Evolutionary conservation across 1,139 yeast species (phyloP).

Genomic region (Hansenula lynferdii): DNA sequence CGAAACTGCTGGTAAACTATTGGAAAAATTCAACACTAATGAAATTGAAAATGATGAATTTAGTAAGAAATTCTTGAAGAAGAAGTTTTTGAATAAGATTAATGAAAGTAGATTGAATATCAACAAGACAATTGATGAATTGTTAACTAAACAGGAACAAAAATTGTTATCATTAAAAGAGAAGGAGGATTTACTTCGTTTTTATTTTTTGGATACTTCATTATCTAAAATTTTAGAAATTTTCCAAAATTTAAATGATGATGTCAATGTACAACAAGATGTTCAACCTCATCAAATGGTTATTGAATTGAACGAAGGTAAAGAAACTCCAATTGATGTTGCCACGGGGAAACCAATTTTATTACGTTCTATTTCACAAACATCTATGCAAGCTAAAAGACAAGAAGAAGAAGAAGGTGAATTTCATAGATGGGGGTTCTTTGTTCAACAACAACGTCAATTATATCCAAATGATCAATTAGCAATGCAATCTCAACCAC

Average conservation of each 20-base stretch:
- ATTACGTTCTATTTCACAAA: slow-evolving; percentile 58
- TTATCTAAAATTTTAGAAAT: slow-evolving; percentile 59
- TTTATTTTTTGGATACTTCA: slow-evolving; percentile 61
- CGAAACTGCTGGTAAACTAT: slow-evolving; percentile 60
- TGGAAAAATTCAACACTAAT: slow-evolving; percentile 30
- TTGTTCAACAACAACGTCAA: slow-evolving; percentile 55
- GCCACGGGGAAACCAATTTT: slow-evolving; percentile 69
- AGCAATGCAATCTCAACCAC: slow-evolving; percentile 1
- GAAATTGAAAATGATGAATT: slow-evolving; percentile 29
- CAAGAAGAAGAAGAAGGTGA: slow-evolving; percentile 93
- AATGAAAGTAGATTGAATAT: slow-evolving; percentile 50
- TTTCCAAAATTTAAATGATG: slow-evolving; percentile 36
- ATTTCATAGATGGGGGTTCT: slow-evolving; percentile 77
- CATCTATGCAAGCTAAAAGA: slow-evolving; percentile 62
- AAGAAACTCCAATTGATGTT: slow-evolving; percentile 54
- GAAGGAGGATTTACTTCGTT: slow-evolving; percentile 62
- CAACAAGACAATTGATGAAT: slow-evolving; percentile 53
- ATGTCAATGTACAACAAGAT: slow-evolving; percentile 23
- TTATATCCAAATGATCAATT: slow-evolving; percentile 28
- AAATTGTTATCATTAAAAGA: slow-evolving; percentile 59
- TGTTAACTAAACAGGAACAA: slow-evolving; percentile 52
- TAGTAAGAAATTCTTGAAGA: slow-evolving; percentile 32
- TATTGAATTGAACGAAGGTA: slow-evolving; percentile 50
- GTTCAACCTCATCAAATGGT: slow-evolving; percentile 63
- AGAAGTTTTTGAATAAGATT: slow-evolving; percentile 48